Evolutionary conservation across 371 early-diverging fungal genomes (phyloP).

Genomic region (Cokeromyces recurvatus): DNA sequence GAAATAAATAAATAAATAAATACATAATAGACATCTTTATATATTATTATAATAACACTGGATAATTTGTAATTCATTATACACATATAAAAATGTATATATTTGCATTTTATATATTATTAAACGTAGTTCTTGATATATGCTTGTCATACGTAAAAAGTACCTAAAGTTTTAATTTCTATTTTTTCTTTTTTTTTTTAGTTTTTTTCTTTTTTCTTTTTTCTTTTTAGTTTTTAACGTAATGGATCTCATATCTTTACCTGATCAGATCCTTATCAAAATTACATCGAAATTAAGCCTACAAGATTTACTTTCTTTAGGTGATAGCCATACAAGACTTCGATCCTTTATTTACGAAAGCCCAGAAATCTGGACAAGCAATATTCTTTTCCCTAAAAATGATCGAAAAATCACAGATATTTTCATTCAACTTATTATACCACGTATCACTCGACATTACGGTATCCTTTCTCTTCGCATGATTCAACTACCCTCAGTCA

Average conservation of each 20-base stretch:
- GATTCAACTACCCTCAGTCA: conserved; percentile 23
- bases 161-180: no score
- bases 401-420: conserved; percentile 30
- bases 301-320: conserved; percentile 13
- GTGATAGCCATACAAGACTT: conserved; percentile 10
- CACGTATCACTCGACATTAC: conserved; percentile 36
- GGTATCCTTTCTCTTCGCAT: conserved; percentile 27
- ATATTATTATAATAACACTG: no score
- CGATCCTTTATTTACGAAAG: conserved; percentile 18
- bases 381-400: conserved; percentile 27
- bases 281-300: conserved; percentile 6
- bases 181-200: no score
- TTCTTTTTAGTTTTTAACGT: no score
- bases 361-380: conserved; percentile 30
- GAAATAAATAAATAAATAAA: no score
- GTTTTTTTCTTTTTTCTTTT: no score
- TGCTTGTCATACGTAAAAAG: no score
- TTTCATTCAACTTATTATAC: conserved; percentile 23
- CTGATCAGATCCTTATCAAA: conserved; percentile 8
- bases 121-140: no score
- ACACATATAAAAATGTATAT: no score
- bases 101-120: no score
- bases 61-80: no score
- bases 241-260: not conserved
- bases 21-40: no score